Percentiles rank a stretch among this genome's conserved stretches.
Evolutionary conservation across 192 early-diverging fungal species (phyloP).

Genomic region (Geranomyces michiganensis): DNA sequence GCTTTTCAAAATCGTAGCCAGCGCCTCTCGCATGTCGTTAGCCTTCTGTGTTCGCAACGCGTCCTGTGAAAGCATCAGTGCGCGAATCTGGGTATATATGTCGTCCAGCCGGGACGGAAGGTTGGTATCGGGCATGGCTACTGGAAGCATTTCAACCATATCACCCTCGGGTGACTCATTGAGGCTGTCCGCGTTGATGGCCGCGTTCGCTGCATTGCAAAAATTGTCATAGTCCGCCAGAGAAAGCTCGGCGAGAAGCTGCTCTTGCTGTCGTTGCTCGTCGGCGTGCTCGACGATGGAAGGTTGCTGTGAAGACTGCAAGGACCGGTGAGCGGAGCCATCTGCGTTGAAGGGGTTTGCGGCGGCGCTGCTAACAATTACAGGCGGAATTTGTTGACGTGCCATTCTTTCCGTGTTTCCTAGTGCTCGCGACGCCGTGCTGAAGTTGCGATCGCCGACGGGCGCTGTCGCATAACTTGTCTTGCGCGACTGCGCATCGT

Average conservation of each 20-base stretch:
- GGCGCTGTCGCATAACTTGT: slow-evolving; percentile 11
- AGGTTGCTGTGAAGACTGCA: slow-evolving; percentile 1
- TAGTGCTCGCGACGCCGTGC: neutral
- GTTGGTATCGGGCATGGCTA: slow-evolving; percentile 3
- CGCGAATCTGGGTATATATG: slow-evolving; percentile 26
- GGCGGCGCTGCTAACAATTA: neutral
- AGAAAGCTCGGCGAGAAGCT: slow-evolving; percentile 17
- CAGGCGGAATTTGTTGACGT: neutral
- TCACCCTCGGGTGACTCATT: slow-evolving; percentile 9
- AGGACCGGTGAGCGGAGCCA: neutral
- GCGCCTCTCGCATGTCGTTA: slow-evolving; percentile 23
- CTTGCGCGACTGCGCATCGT: neutral
- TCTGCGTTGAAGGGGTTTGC: neutral
- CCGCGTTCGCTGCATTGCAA: too few relatives aligned
- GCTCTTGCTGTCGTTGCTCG: slow-evolving; percentile 1
- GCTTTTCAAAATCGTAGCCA: slow-evolving; percentile 21
- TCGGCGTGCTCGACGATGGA: slow-evolving; percentile 4
- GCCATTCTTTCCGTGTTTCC: neutral
- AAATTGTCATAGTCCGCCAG: slow-evolving; percentile 13
- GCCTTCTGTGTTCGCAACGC: slow-evolving; percentile 29
- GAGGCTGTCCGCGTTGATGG: neutral
- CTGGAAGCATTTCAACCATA: slow-evolving; percentile 5
- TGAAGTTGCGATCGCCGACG: neutral
- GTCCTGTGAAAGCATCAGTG: slow-evolving; percentile 26
- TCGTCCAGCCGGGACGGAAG: slow-evolving; percentile 25